A percentile compares a stretch with the other conserved stretches of the same genome.
Evolutionary conservation across 768 basidiomycete species (phyloP).

Genomic region (Cubamyces lactineus): DNA sequence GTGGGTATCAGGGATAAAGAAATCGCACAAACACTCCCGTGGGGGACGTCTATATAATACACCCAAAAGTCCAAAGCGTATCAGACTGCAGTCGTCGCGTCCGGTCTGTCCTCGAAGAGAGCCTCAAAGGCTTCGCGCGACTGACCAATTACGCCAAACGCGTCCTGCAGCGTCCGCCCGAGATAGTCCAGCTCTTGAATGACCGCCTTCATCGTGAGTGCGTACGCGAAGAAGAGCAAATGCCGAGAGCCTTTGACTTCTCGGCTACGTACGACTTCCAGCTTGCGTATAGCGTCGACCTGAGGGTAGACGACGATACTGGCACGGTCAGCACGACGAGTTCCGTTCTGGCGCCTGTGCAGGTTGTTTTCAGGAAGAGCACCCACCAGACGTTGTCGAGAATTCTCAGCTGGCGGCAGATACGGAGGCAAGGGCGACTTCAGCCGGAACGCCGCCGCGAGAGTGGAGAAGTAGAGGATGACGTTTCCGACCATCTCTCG

Average conservation of each 20-base stretch:
- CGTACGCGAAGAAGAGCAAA: constrained; percentile 92
- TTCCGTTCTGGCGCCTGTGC: neutral
- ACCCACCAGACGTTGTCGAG: constrained; percentile 75
- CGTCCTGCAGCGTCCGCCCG: constrained; percentile 79
- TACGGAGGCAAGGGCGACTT: constrained; percentile 97
- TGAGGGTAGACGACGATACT: constrained; percentile 30
- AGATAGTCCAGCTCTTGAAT: constrained; percentile 86
- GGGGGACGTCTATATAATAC: no score
- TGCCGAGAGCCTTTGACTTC: constrained; percentile 83
- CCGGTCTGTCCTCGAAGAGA: constrained; percentile 50
- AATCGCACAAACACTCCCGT: no score
- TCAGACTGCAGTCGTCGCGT: neutral
- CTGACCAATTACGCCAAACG: constrained; percentile 92
- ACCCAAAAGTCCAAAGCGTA: no score
- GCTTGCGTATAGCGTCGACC: constrained; percentile 80
- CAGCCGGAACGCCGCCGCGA: constrained; percentile 78
- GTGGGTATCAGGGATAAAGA: no score
- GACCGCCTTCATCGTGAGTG: constrained; percentile 91
- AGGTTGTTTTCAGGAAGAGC: neutral
- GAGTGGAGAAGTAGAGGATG: constrained; percentile 82
- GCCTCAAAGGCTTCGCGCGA: constrained; percentile 81
- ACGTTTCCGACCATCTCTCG: constrained; percentile 96
- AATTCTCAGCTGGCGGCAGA: constrained; percentile 88
- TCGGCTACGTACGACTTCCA: constrained; percentile 88
- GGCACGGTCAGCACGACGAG: neutral